These are phyloP conservation scores for Lodderomyces orthopsilosis DNA, from an alignment of 1,139 yeast genomes.

Conservation along the genomic window DNA sequence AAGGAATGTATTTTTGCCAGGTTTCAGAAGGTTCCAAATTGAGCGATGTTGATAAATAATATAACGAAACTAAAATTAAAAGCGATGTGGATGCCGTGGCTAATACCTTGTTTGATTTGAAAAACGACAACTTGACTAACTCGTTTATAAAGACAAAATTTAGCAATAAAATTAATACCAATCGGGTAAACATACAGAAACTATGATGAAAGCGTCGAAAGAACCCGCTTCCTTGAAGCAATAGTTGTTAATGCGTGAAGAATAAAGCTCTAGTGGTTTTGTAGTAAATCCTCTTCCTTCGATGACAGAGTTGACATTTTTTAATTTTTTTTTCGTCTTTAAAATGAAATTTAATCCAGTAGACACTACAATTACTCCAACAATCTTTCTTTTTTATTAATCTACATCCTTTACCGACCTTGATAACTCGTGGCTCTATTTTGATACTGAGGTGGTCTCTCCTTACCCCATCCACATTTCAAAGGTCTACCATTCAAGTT, in stretches of 20 bases:
- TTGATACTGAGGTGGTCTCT: conserved; percentile 42
- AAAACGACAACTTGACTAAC: conserved; percentile 12
- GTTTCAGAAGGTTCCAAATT: neutral
- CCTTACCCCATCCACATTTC: conserved; percentile 88
- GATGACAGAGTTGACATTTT: neutral
- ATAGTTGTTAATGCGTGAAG: too few species aligned
- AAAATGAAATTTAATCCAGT: too few species aligned
- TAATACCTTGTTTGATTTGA: conserved; percentile 10
- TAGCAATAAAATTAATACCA: conserved; percentile 7
- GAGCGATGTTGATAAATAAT: conserved; percentile 10
- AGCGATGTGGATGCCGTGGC: conserved; percentile 12
- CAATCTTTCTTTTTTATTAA: neutral
- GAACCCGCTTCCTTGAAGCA: neutral
- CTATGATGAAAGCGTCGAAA: neutral
- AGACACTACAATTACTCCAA: neutral
- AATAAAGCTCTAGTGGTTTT: too few species aligned
- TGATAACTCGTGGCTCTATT: neutral
- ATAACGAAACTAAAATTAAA: conserved; percentile 10
- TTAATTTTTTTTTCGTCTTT: neutral
- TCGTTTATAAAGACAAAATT: conserved; percentile 8
- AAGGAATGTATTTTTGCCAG: conserved; percentile 7
- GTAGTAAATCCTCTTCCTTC: too few species aligned
- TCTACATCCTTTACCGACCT: neutral
- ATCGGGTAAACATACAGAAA: neutral
- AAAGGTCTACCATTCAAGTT: conserved; percentile 74